Conservation (phyloP, 75 land plant genomes). For the Azolla pinnata region DNA sequence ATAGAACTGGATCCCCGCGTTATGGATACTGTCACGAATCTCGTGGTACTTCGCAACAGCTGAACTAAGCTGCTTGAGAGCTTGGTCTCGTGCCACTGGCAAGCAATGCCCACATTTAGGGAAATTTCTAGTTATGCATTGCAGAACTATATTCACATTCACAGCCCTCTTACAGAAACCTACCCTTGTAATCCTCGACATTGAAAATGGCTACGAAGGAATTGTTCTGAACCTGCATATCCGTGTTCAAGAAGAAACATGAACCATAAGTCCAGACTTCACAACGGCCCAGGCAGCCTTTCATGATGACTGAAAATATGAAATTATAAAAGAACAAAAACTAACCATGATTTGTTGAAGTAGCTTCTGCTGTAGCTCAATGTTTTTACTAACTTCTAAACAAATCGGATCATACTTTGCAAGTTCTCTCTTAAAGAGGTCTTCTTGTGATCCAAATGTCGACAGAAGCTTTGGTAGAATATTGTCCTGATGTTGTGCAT, state of each 20-base stretch:
- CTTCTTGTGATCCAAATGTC: conserved; percentile 80
- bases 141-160: no score
- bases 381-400: conserved; percentile 72
- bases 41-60: conserved; percentile 83
- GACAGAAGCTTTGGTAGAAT: conserved; percentile 95
- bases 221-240: conserved; percentile 82
- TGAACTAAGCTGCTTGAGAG: conserved; percentile 71
- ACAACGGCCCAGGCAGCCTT: no score
- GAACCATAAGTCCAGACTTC: no score
- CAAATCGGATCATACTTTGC: conserved; percentile 75
- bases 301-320: no score
- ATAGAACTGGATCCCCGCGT: conserved; percentile 90
- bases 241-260: no score
- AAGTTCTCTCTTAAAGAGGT: conserved; percentile 86
- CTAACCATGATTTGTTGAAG: conserved; percentile 78
- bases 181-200: conserved; percentile 87
- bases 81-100: conserved; percentile 65
- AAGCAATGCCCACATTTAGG: no score
- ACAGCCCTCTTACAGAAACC: background rate
- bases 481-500: conserved; percentile 89
- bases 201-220: conserved; percentile 76
- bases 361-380: conserved; percentile 75
- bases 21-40: conserved; percentile 79
- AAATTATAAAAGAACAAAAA: background rate
- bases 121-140: no score